Evolutionary conservation across 108 stramenopile species (phyloP), one percentile per base, ranked within the genome.

Genomic region (Skeletonema menzelii): DNA sequence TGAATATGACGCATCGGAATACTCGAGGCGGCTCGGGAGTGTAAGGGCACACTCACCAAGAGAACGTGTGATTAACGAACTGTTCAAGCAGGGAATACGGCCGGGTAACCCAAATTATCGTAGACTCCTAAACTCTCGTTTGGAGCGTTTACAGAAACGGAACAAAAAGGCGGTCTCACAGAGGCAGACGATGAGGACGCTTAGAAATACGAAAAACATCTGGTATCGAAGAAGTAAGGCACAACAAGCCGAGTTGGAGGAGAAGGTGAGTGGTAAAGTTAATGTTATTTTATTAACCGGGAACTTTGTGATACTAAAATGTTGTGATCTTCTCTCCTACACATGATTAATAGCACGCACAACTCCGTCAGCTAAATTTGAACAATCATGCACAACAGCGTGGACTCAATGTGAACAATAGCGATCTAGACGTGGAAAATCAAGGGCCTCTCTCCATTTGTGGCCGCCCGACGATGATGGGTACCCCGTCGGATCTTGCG

Each of bases 391-490:
- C 49, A 10, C 20, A 53, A 53, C 7, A 53, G 7, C 49, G 49
- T 53, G n/a, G 4, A 5, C 49, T 53, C 22, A 22, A 53, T 53
- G 15, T 53, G 22, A 42, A 42, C 11, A 42, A n/a, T n/a, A 42
- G 40, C 15, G 40, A 15, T 15, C 1, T 15, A 42, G 49, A 53
- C 4, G 5, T 53, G 22, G 22, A 22, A 24, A 8, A 53, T 4
- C 0, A 19, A 17, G 49, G 5, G n/a, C 22, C 49, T 53, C 22
- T 53, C 20, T 22, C 56, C 4, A 28, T 70, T 20, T 70, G 69
- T 32, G 57, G 20, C 7, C 56, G 69, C 5, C 34, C 58, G 5
- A 34, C 69, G 5, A 56, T 56, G 55, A 17, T 70, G 8, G 69
- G 69, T 0, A 38, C n/a, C 7, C 11, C 55, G 6, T 53, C 55